Conservation (phyloP, 1,139 yeast genomes). For the Pichia sp. region DNA sequence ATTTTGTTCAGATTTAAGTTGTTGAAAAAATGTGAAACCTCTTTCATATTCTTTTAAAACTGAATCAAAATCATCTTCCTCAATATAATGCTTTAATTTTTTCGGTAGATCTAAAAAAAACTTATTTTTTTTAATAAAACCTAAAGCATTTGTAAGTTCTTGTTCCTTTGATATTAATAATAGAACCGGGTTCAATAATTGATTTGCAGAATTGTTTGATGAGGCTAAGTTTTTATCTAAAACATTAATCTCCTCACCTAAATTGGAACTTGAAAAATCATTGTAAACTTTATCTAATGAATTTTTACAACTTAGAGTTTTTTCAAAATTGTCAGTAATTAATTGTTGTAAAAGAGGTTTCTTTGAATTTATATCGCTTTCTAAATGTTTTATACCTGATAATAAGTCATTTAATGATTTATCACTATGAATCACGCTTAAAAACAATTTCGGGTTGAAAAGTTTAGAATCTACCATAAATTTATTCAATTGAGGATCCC, state of each 20-base stretch:
- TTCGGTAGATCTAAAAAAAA: slow-evolving; percentile 71
- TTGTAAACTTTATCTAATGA: slow-evolving; percentile 51
- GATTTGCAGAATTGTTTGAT: slow-evolving; percentile 49
- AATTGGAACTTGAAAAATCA: slow-evolving; percentile 36
- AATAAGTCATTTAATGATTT: slow-evolving; percentile 61
- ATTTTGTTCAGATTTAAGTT: slow-evolving; percentile 16
- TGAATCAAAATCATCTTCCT: slow-evolving; percentile 60
- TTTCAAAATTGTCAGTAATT: slow-evolving; percentile 67
- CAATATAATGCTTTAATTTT: slow-evolving; percentile 45
- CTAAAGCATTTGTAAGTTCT: slow-evolving; percentile 53
- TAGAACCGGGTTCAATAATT: slow-evolving; percentile 69
- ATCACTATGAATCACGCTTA: slow-evolving; percentile 63
- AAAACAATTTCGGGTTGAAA: slow-evolving; percentile 64
- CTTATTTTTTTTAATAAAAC: slow-evolving; percentile 55
- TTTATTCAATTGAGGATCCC: slow-evolving; percentile 38
- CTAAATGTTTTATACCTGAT: slow-evolving; percentile 51
- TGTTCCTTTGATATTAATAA: slow-evolving; percentile 56
- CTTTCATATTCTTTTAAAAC: slow-evolving; percentile 63
- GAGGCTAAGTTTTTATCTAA: slow-evolving; percentile 18
- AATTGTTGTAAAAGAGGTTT: slow-evolving; percentile 60
- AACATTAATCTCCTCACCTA: slow-evolving; percentile 16
- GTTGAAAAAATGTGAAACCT: slow-evolving; percentile 37
- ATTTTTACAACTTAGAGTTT: slow-evolving; percentile 72
- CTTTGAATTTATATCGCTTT: slow-evolving; percentile 54
- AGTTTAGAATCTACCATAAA: slow-evolving; percentile 66